Base-by-base conservation (phyloP, 768 basidiomycete species). In the Neoboletus magnificus region DNA sequence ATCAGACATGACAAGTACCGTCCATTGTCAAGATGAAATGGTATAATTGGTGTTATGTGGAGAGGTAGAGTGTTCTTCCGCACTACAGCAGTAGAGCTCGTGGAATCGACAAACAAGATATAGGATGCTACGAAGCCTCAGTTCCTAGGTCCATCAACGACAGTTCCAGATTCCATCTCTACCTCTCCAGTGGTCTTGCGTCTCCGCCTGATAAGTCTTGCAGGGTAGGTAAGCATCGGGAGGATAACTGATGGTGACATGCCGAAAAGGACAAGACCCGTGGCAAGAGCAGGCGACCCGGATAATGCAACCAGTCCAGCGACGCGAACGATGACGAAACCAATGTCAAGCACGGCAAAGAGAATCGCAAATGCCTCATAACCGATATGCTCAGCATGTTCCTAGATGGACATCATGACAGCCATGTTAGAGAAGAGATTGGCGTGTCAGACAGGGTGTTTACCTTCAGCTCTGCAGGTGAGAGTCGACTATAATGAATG, bases 401-500 rank as follows among this genome's bases (percentile, higher is more conserved):
- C 55, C 65, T 67, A n/a, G n/a, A n/a, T n/a, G 0, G 12, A 27
- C 10, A 23, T 25, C 48, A 32, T 2, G 30, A 44, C 13, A 13
- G 42, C 29, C 12, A 25, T 18, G 20, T 45, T 12, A 43, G n/a
- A 23, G 23, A 15, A 8, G 4, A 4, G 8, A 13, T n/a, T 1
- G 1, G 5, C 0, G 23, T 40, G n/a, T 25, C 22, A 5, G 18
- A 30, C n/a, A 22, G 27, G 40, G 29, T n/a, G 1, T 2, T 18
- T 61, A 66, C 66, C 62, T 69, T 69, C 1, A 69, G 52, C 25
- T 66, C 48, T 1, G 30, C n/a, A 37, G 67, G 51, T 40, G 67
- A 49, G 42, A 69, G 60, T 44, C 67, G 56, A 50, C 55, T 59
- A 22, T 67, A 66, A 8, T 49, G 50, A 1, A 66, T 22, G 23